Percentiles rank a stretch among this genome's conserved stretches.
Conservation (phyloP, 495 filamentous ascomycete genomes). For the Penicillium flavigenum region DNA sequence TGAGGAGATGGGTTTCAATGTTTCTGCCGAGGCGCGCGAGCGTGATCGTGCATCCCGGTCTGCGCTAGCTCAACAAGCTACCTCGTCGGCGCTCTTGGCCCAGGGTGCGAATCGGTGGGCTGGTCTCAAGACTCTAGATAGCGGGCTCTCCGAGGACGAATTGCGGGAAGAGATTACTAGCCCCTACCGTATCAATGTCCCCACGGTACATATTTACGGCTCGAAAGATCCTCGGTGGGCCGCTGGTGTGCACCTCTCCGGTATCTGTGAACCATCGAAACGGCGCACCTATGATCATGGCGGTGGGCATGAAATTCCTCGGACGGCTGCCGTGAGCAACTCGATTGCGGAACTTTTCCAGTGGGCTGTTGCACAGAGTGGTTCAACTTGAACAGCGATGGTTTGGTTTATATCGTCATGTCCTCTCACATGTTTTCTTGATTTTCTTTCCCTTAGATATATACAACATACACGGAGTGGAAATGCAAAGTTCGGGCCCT, state of each 20-base stretch:
- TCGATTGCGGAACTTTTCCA: slow-evolving; percentile 41
- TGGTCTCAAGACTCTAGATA: slow-evolving; percentile 20
- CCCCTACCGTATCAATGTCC: slow-evolving; percentile 51
- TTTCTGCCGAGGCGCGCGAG: slow-evolving; percentile 43
- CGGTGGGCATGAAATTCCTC: slow-evolving; percentile 58
- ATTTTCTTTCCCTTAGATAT: not conserved
- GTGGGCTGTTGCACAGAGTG: slow-evolving; percentile 27
- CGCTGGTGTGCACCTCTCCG: slow-evolving; percentile 53
- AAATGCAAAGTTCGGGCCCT: not conserved
- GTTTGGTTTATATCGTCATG: not conserved
- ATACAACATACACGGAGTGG: not conserved
- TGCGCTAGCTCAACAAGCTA: slow-evolving; percentile 32
- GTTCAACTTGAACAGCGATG: not conserved
- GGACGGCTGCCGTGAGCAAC: slow-evolving; percentile 32
- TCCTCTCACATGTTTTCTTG: not conserved
- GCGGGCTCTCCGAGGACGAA: slow-evolving; percentile 53
- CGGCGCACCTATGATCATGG: slow-evolving; percentile 53
- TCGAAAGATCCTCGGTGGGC: slow-evolving; percentile 57
- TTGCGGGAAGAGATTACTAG: slow-evolving; percentile 40
- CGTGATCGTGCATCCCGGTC: slow-evolving; percentile 33
- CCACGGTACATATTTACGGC: slow-evolving; percentile 63
- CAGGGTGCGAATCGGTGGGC: slow-evolving; percentile 33
- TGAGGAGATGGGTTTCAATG: slow-evolving; percentile 48
- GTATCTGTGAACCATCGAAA: slow-evolving; percentile 49
- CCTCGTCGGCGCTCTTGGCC: slow-evolving; percentile 28